Base-by-base conservation (phyloP, 2,329 filamentous ascomycete species). In the Gremmenia infestans region DNA sequence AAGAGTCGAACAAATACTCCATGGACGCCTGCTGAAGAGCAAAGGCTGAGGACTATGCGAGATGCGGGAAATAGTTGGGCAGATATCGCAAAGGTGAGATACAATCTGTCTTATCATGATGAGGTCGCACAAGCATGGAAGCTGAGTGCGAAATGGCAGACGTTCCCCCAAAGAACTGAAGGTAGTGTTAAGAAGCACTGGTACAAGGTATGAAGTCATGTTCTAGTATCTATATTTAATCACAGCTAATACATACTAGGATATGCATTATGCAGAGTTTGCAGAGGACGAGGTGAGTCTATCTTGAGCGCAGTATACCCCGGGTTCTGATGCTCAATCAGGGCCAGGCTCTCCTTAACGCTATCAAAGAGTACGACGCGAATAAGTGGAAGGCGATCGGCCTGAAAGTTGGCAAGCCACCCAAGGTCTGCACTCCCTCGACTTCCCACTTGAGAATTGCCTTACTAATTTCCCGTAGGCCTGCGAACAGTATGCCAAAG, bases 251-350 rank as follows among this genome's bases (percentile, higher is more conserved):
- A 35, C 52, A 32, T 46, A 56, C 58, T 67, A 94, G 89, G 94
- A 99, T 67, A 99, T 99, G 94, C 94, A 99, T 71, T 97, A 97
- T 72, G 94, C 94, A 63, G 94, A 97, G 71, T 97, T 99, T 72
- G 92, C 90, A 50, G 93, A 97, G 77, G 91, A 97, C 70, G 94
- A 97, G 84, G 91, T 95, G 81, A 72, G 63, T 61, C 57, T 47
- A 39, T 45, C 48, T 23, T 46, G 39, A 23, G 25, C 40, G 39
- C 48, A 53, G 51, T 49, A 46, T 37, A 32, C 50, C 42, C 55
- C 53, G 54, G 52, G 48, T 59, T 57, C 67, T 67, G 60, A 69
- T 64, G 61, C 62, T 66, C 53, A 62, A 61, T 52, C 60, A 70
- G 68, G 68, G 66, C 60, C 65, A 67, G 66, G 88, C 89, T 39